phyloP scores from a whole-genome alignment of 164 flowering plant species.

The Akebia trifoliata region DNA sequence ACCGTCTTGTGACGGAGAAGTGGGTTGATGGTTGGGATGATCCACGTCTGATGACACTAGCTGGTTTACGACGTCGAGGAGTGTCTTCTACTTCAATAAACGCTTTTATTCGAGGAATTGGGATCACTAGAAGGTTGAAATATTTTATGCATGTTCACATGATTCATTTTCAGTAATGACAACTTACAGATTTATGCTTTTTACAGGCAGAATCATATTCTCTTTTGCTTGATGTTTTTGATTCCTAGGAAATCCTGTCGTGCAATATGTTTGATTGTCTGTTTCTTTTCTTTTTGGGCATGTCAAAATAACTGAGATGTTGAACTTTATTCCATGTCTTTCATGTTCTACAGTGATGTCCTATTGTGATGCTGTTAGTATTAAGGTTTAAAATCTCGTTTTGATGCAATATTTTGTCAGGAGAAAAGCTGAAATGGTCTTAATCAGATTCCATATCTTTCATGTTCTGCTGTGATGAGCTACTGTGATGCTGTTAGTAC shows the following conservation, averaged over 20 bases:
- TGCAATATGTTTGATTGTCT: too few relatives aligned
- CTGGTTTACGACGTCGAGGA: slow-evolving; percentile 92
- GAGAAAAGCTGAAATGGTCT: too few relatives aligned
- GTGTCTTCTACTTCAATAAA: slow-evolving; percentile 81
- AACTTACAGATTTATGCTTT: background rate
- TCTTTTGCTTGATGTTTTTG: background rate
- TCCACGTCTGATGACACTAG: slow-evolving; percentile 94
- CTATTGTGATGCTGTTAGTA: too few relatives aligned
- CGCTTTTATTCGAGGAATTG: slow-evolving; percentile 86
- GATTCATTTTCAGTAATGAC: background rate
- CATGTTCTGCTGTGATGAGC: too few relatives aligned
- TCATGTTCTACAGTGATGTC: too few relatives aligned
- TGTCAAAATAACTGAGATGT: too few relatives aligned
- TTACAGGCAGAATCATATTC: background rate
- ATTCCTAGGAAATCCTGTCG: background rate
- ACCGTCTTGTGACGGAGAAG: slow-evolving; percentile 78
- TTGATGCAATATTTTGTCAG: too few relatives aligned
- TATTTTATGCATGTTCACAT: background rate
- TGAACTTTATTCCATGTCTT: too few relatives aligned
- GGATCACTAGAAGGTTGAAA: slow-evolving; percentile 87
- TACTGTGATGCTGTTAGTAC: too few relatives aligned
- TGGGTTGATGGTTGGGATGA: slow-evolving; percentile 99
- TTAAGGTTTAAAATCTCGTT: too few relatives aligned
- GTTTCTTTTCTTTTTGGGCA: too few relatives aligned
- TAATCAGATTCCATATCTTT: too few relatives aligned